phyloP scores from a whole-genome alignment of 306 rosid genomes.

The Begonia peltatifolia region DNA sequence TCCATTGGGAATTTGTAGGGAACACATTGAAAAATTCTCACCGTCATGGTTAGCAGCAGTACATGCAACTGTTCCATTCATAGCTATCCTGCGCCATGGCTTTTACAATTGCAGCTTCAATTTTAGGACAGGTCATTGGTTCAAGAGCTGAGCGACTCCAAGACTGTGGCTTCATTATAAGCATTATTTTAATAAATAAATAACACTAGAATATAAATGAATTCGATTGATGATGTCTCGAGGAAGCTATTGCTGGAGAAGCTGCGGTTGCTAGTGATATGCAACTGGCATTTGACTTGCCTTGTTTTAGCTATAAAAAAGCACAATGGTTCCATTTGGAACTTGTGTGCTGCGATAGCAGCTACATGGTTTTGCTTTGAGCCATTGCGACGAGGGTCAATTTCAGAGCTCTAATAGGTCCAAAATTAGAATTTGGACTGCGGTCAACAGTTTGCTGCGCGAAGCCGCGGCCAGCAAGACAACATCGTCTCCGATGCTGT shows the following conservation, averaged over 20 bases:
- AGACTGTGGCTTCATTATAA: conserved; percentile 38
- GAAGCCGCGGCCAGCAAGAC: too few relatives aligned
- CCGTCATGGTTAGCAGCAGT: conserved; percentile 91
- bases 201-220: too few relatives aligned
- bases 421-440: too few relatives aligned
- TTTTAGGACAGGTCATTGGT: conserved; percentile 87
- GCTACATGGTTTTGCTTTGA: conserved; percentile 79
- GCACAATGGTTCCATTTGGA: conserved; percentile 93
- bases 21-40: conserved; percentile 88
- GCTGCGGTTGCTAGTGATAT: conserved; percentile 99
- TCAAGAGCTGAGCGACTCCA: conserved; percentile 79
- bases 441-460: too few relatives aligned
- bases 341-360: conserved; percentile 93
- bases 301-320: conserved; percentile 70
- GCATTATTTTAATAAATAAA: too few relatives aligned
- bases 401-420: conserved; percentile 77
- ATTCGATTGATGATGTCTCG: conserved; percentile 67
- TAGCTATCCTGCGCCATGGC: conserved; percentile 94
- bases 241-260: conserved; percentile 98
- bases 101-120: conserved; percentile 85
- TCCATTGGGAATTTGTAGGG: conserved; percentile 92
- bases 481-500: too few relatives aligned
- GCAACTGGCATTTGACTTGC: conserved; percentile 90
- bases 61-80: conserved; percentile 97
- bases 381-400: conserved; percentile 90